A percentile compares a stretch with the other conserved stretches of the same genome.
These are phyloP conservation scores for Mallotus nudiflorus DNA, from an alignment of 345 rosid species.

Conservation along the genomic window DNA sequence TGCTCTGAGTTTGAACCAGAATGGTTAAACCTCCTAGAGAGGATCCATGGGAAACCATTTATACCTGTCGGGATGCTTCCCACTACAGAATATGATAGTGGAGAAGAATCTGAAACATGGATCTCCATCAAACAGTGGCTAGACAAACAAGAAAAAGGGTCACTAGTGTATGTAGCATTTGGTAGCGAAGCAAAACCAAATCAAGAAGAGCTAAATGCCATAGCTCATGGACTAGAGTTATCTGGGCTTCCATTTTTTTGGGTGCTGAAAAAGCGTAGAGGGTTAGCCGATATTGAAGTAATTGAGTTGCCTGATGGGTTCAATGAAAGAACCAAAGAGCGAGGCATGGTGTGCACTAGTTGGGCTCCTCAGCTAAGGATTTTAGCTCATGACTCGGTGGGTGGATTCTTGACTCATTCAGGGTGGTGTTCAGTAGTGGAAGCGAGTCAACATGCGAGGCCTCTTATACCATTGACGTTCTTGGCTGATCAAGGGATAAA, in stretches of 20 bases:
- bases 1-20: conserved; percentile 30
- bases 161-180: conserved; percentile 18
- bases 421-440: too few relatives aligned
- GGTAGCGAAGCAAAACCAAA: conserved; percentile 24
- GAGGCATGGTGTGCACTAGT: conserved; percentile 28
- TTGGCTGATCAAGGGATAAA: too few relatives aligned
- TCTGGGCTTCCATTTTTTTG: conserved; percentile 18
- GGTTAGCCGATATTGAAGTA: not conserved
- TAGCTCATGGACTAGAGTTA: conserved; percentile 14
- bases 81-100: not conserved
- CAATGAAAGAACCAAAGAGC: conserved; percentile 26
- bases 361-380: conserved; percentile 49
- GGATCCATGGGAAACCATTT: conserved; percentile 23
- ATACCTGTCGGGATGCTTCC: conserved; percentile 24
- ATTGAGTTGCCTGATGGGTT: too few relatives aligned
- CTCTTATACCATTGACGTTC: conserved; percentile 38
- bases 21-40: conserved; percentile 17
- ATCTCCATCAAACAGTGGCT: conserved; percentile 4
- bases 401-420: conserved; percentile 46
- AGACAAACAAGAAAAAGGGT: conserved; percentile 12
- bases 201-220: conserved; percentile 11
- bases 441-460: conserved; percentile 28
- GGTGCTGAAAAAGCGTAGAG: conserved; percentile 13
- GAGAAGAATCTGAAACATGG: conserved; percentile 5
- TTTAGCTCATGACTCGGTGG: conserved; percentile 41